Conservation (phyloP, 1,284 basidiomycete species). For the Athelia psychrophila region DNA sequence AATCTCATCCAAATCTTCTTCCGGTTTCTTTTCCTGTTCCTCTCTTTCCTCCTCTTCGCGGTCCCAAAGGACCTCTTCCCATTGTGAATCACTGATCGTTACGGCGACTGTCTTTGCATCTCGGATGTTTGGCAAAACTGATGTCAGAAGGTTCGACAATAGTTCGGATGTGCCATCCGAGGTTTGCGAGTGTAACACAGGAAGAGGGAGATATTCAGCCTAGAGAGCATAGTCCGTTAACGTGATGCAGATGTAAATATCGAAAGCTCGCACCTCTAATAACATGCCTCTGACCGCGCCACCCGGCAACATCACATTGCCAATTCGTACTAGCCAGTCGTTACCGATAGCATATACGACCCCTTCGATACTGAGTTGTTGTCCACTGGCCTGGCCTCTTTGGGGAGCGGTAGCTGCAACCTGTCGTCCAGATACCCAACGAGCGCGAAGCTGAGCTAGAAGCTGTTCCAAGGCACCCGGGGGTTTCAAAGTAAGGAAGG, state of each 20-base stretch:
- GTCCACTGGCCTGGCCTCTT: slow-evolving; percentile 48
- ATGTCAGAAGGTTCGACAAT: slow-evolving; percentile 67
- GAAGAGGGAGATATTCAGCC: slow-evolving; percentile 77
- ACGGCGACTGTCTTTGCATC: slow-evolving; percentile 73
- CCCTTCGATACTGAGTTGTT: slow-evolving; percentile 69
- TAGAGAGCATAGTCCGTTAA: slow-evolving; percentile 23
- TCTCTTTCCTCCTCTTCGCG: slow-evolving; percentile 55
- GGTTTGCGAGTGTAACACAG: slow-evolving; percentile 54
- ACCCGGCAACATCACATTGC: slow-evolving; percentile 71
- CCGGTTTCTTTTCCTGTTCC: slow-evolving; percentile 18
- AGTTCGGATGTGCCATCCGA: slow-evolving; percentile 67
- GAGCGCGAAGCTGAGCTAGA: slow-evolving; percentile 64
- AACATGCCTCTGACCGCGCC: slow-evolving; percentile 76
- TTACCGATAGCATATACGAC: slow-evolving; percentile 66
- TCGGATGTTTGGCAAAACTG: slow-evolving; percentile 65
- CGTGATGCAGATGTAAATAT: too few relatives aligned
- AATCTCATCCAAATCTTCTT: slow-evolving; percentile 38
- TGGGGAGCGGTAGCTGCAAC: slow-evolving; percentile 35
- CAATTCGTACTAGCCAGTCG: slow-evolving; percentile 78
- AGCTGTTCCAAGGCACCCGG: slow-evolving; percentile 71
- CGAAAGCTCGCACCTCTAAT: slow-evolving; percentile 53
- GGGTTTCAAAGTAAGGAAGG: slow-evolving; percentile 70
- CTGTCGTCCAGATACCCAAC: slow-evolving; percentile 71
- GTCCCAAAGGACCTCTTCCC: slow-evolving; percentile 77
- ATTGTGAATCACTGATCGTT: slow-evolving; percentile 68